Conservation (phyloP, 495 filamentous ascomycete genomes). For the Aspergillus funiculosus region DNA sequence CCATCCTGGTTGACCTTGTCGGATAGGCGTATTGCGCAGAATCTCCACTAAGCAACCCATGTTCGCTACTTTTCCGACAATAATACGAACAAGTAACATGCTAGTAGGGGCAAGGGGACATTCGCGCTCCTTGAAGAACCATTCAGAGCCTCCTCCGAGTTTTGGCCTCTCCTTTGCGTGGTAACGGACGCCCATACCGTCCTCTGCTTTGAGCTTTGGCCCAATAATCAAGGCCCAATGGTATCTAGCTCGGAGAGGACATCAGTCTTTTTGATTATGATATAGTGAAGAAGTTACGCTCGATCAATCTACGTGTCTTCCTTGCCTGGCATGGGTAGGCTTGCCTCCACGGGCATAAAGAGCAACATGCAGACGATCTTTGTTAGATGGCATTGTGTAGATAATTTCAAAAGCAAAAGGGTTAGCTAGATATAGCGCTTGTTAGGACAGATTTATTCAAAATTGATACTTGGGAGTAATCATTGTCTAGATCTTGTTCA, state of each 20-base stretch:
- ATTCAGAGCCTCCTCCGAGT: constrained; percentile 15
- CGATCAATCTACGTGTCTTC: constrained; percentile 24
- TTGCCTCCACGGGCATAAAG: constrained; percentile 26
- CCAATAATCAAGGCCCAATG: constrained; percentile 40
- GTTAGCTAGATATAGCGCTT: too few species aligned
- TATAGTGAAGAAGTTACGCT: too few species aligned
- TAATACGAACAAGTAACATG: constrained; percentile 40
- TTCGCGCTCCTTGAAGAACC: constrained; percentile 30
- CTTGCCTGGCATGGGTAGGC: constrained; percentile 25
- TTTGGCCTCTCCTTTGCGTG: constrained; percentile 27
- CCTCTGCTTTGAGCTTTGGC: constrained; percentile 29
- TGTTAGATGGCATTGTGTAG: constrained; percentile 25
- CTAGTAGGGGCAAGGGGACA: constrained; percentile 21
- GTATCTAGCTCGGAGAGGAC: constrained; percentile 22
- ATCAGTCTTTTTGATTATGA: neutral
- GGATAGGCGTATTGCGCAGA: constrained; percentile 30
- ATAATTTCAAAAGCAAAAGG: too few species aligned
- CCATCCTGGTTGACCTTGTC: constrained; percentile 28
- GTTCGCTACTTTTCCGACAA: constrained; percentile 41
- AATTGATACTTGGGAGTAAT: too few species aligned
- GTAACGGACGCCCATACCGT: constrained; percentile 25
- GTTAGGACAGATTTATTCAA: too few species aligned
- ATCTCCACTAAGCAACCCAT: constrained; percentile 23
- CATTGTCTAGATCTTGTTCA: too few species aligned
- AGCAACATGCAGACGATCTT: constrained; percentile 34